These are phyloP conservation scores for Tricharina praecox DNA, from an alignment of 495 filamentous ascomycete genomes.

Conservation along the genomic window DNA sequence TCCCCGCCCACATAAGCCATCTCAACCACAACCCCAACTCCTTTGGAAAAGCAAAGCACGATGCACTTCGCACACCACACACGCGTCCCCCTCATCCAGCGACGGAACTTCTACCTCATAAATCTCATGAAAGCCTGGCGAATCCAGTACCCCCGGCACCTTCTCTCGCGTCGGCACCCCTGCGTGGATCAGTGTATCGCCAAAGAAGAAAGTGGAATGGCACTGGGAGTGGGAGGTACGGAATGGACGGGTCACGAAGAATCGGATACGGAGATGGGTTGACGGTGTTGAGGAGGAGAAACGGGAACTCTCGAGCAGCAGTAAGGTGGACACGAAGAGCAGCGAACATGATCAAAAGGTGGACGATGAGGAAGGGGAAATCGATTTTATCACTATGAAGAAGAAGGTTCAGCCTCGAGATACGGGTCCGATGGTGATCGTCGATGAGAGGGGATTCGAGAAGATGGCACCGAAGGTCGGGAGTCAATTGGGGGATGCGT, in stretches of 20 bases:
- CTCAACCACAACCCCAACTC: too few species aligned
- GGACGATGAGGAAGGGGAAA: not conserved
- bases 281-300: not conserved
- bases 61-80: too few species aligned
- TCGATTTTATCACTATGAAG: slow-evolving; percentile 1
- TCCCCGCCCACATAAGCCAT: too few species aligned
- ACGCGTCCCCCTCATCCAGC: too few species aligned
- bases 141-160: not conserved
- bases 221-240: not conserved
- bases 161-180: slow-evolving; percentile 4
- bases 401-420: not conserved
- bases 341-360: too few species aligned
- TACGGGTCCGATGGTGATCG: not conserved
- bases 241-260: not conserved
- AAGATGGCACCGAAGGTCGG: not conserved
- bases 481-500: not conserved
- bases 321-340: not conserved
- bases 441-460: slow-evolving; percentile 3
- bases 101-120: too few species aligned
- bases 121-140: not conserved
- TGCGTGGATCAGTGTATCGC: not conserved
- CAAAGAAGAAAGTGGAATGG: not conserved
- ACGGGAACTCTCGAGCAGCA: not conserved
- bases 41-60: too few species aligned
- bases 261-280: not conserved